A percentile compares a stretch with the other conserved stretches of the same genome.
Evolutionary conservation across 495 filamentous ascomycete species (phyloP).

Genomic region (Penicillium soppii): DNA sequence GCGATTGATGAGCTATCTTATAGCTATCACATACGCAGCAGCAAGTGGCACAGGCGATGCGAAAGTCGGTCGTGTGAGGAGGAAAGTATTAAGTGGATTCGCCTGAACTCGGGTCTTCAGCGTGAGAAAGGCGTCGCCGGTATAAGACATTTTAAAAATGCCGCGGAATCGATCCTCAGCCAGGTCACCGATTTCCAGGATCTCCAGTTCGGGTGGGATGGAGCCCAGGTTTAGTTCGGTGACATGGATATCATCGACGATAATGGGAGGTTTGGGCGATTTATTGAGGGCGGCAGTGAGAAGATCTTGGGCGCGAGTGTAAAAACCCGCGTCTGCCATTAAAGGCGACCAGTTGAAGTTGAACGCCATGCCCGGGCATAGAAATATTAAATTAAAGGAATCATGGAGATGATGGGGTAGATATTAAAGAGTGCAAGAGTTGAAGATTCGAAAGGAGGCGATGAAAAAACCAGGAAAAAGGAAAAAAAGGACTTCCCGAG

Average conservation of each 20-base stretch:
- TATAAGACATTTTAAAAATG: slow-evolving; percentile 99
- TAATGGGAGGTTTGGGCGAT: slow-evolving; percentile 96
- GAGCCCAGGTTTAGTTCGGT: slow-evolving; percentile 95
- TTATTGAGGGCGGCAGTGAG: slow-evolving; percentile 96
- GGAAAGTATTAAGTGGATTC: slow-evolving; percentile 93
- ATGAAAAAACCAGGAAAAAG: neutral
- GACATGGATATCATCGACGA: slow-evolving; percentile 98
- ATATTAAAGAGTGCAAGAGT: neutral
- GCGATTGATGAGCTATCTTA: neutral
- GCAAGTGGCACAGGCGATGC: slow-evolving; percentile 92
- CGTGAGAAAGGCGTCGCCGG: slow-evolving; percentile 91
- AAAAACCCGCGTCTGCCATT: slow-evolving; percentile 87
- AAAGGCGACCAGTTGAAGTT: slow-evolving; percentile 99
- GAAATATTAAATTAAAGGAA: slow-evolving; percentile 16
- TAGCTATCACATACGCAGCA: slow-evolving; percentile 59
- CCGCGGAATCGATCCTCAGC: slow-evolving; percentile 96
- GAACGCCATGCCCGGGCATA: slow-evolving; percentile 78
- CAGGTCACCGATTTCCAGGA: slow-evolving; percentile 93
- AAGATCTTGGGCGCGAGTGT: slow-evolving; percentile 87
- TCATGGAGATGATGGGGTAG: neutral
- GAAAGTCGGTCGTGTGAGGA: slow-evolving; percentile 86
- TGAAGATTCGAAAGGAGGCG: slow-evolving; percentile 7
- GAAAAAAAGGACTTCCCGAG: slow-evolving; percentile 1
- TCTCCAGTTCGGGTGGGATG: slow-evolving; percentile 90
- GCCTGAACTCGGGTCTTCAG: slow-evolving; percentile 95